These are phyloP conservation scores for Pseudopyricularia cyperi DNA, from an alignment of 2,329 filamentous ascomycete species.

Conservation along the genomic window DNA sequence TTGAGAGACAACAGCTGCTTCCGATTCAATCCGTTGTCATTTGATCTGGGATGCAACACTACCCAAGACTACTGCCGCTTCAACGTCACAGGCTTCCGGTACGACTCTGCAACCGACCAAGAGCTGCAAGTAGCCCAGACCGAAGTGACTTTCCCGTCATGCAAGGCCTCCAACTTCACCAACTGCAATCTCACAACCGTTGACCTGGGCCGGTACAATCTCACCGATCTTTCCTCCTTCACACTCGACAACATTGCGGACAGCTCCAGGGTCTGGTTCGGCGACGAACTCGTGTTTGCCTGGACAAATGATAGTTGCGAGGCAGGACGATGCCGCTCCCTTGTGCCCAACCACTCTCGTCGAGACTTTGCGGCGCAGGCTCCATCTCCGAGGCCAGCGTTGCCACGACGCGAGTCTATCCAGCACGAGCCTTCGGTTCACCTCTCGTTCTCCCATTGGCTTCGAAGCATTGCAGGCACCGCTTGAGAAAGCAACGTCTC, in stretches of 20 bases:
- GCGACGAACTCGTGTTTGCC: slow-evolving; percentile 27
- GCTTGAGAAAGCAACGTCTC: neutral
- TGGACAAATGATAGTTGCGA: slow-evolving; percentile 29
- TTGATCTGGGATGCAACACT: slow-evolving; percentile 25
- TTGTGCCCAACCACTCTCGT: slow-evolving; percentile 13
- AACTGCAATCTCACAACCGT: slow-evolving; percentile 17
- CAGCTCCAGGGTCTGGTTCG: slow-evolving; percentile 26
- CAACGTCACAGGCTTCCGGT: slow-evolving; percentile 19
- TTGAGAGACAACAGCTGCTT: slow-evolving; percentile 12
- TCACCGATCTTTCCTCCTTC: slow-evolving; percentile 20
- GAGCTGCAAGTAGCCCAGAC: slow-evolving; percentile 10
- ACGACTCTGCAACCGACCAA: neutral
- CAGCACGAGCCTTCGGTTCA: neutral
- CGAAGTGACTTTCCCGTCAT: neutral
- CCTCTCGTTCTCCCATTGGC: neutral
- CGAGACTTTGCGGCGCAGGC: neutral
- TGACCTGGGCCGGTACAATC: slow-evolving; percentile 13
- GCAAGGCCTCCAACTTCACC: neutral
- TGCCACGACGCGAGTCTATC: neutral
- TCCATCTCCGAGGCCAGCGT: neutral
- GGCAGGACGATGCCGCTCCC: slow-evolving; percentile 22
- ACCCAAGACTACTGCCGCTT: slow-evolving; percentile 18
- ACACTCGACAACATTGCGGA: slow-evolving; percentile 24
- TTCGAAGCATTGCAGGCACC: neutral
- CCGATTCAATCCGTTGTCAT: slow-evolving; percentile 22